Evolutionary conservation across 345 rosid genomes (phyloP), one percentile per base, ranked within the genome.

Genomic region (Populus euphratica): DNA sequence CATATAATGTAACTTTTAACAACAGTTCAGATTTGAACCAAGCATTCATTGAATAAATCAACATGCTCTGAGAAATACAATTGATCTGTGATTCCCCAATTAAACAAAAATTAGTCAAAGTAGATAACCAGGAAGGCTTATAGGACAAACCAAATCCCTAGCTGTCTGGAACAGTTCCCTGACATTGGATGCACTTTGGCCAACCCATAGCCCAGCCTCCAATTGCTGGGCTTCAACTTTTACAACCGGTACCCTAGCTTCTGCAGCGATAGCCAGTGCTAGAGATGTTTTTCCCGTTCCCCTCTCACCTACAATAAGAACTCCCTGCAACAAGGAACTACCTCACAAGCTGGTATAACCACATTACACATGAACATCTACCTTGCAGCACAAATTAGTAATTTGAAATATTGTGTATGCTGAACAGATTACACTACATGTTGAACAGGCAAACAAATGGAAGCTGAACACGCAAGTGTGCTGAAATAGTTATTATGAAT

Each of bases 171-270:
- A 94, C 86, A 94, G 90, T 86, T 94, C 98, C 83, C 98, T 90
- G 82, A 94, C 92, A 86, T 94, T 94, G 7, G 98, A 92, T 68
- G 98, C 98, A 86, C 98, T 90, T 86, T 94, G 98, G 74, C 98
- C 98, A 85, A 94, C 97, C 98, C 97, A 94, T 47, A 92, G 83
- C 56, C 98, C 98, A 82, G 97, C 97, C 88, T 94, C 98, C 89
- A 94, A 84, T 81, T 94, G 94, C 81, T 94, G 93, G 69, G 98
- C 97, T 83, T 88, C 82, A 74, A 94, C 87, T 67, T 89, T 88
- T 67, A 94, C 98, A 86, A 94, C 96, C 31, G 98, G 98, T 68
- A 94, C 97, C 83, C 84, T 89, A 85, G 98, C 97, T 88, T 94
- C 97, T 8, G 98, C 97, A 83, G 97, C 98, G 73, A 94, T 92